Base-by-base conservation (phyloP, 176 grass and related monocot species). In the Tillandsia leiboldiana region DNA sequence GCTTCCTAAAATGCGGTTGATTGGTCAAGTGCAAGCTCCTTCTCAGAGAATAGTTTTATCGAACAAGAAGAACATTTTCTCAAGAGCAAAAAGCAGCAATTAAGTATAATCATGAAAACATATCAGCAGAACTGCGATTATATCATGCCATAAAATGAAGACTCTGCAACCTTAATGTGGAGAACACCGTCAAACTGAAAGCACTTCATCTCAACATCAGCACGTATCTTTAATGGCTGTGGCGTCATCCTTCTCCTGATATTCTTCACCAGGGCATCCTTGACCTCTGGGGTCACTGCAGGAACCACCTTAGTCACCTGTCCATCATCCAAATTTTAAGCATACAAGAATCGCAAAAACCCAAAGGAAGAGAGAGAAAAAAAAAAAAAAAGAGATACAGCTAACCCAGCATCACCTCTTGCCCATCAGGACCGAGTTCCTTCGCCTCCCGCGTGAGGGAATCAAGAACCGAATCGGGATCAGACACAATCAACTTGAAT, bases 221-320 rank as follows among this genome's bases (percentile, higher is more conserved):
- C 77, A 66, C 77, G 77, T 64, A 80, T 80, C 77, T 72, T 80
- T 62, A 80, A 12, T 9, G 67, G 56, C 49, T 80, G 77, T 2
- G 67, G 77, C n/a, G 63, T 80, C 77, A 80, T 70, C 63, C 77
- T 72, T 48, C 77, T 72, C 48, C 73, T 54, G 29, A 96, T 96
- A 59, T 96, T 96, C 67, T 90, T 87, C 9, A 96, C 84, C 51
- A 96, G 51, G 9, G 91, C 64, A 75, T 96, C 91, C 79, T 96
- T 96, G 26, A 90, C 82, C 73, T 96, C 87, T 12, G 84, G 73
- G 0, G 76, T 83, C 47, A 90, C 82, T 70, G 87, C 84, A 63
- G 84, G 84, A 64, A 91, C 82, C 27, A 88, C 82, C 79, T 96
- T 91, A 73, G 82, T 87, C 61, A 91, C 91, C 91, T 96, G 76